Percentiles rank a stretch among this genome's conserved stretches.
phyloP scores from a whole-genome alignment of 139 green algal genomes.

The Spirogloea muscicola region DNA sequence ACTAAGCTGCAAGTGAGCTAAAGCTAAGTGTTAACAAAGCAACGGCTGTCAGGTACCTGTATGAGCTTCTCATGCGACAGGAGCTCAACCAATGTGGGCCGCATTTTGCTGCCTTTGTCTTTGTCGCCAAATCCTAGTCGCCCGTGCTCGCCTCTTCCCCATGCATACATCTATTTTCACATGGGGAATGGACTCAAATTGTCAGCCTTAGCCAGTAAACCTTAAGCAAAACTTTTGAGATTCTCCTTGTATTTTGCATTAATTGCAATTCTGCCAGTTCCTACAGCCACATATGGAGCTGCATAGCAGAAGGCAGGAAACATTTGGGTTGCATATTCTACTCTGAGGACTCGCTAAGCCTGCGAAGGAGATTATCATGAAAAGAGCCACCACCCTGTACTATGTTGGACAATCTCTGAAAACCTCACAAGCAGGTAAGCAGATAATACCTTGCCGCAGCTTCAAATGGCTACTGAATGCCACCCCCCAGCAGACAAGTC shows the following conservation, averaged over 20 bases:
- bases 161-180: constrained; percentile 43
- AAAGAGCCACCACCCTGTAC: no score
- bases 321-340: background rate
- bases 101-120: constrained; percentile 44
- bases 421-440: no score
- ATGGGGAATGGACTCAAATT: no score
- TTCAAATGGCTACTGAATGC: constrained; percentile 41
- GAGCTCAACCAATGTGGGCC: constrained; percentile 12
- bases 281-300: background rate
- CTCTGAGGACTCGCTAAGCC: background rate
- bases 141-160: constrained; percentile 42
- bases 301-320: background rate
- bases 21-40: no score
- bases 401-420: no score
- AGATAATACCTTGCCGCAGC: constrained; percentile 13
- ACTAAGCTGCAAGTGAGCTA: no score
- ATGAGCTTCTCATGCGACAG: constrained; percentile 17
- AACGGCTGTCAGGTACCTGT: no score
- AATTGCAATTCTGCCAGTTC: background rate
- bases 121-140: constrained; percentile 38
- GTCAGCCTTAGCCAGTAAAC: no score
- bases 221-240: no score
- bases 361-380: background rate
- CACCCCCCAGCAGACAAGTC: constrained; percentile 41
- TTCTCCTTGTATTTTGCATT: no score